These are phyloP conservation scores for Phyllosticta citribraziliensis DNA, from an alignment of 2,329 filamentous ascomycete genomes.

Conservation along the genomic window DNA sequence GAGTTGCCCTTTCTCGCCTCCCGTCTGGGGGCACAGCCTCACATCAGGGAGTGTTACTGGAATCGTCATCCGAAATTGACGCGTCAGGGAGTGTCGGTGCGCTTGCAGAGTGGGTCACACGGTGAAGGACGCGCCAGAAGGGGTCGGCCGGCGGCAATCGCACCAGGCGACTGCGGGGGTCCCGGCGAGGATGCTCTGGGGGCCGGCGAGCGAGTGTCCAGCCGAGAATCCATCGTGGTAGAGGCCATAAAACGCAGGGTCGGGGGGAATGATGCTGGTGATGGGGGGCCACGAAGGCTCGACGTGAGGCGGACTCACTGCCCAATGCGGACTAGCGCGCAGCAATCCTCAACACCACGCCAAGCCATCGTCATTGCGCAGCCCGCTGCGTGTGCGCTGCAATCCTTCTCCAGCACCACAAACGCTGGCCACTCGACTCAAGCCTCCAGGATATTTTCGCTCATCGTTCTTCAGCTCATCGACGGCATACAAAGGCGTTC, in stretches of 20 bases:
- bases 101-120: constrained; percentile 8
- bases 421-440: background rate
- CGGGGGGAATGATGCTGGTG: background rate
- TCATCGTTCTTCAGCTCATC: background rate
- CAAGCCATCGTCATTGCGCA: constrained; percentile 2
- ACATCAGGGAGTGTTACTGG: background rate
- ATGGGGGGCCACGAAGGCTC: background rate
- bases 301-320: background rate
- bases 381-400: background rate
- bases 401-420: background rate
- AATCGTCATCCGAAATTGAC: constrained; percentile 10
- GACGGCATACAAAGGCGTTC: background rate
- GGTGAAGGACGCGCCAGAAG: background rate
- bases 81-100: constrained; percentile 9
- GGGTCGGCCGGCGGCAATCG: background rate
- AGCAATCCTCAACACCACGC: constrained; percentile 8
- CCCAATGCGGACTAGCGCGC: background rate
- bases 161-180: background rate
- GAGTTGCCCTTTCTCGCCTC: background rate
- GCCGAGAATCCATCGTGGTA: background rate
- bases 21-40: background rate
- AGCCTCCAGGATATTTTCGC: background rate
- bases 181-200: background rate
- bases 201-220: background rate
- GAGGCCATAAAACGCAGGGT: background rate